Conservation (phyloP, 192 early-diverging fungal genomes). For the Coemansia sp. region DNA sequence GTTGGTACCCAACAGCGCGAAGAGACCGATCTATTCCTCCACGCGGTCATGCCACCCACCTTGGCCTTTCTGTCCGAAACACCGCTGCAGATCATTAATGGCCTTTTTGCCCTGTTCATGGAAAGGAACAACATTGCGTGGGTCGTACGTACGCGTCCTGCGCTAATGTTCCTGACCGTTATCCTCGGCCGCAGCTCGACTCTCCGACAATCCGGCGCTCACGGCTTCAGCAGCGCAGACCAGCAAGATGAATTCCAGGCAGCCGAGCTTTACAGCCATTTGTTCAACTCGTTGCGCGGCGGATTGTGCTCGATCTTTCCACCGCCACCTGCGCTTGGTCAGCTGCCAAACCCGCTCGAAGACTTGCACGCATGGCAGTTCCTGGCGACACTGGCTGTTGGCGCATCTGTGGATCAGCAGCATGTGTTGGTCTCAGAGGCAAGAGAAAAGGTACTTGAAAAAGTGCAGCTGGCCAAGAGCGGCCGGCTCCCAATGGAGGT, state of each 20-base stretch:
- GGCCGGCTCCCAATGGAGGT: constrained; percentile 59
- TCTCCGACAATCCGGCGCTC: constrained; percentile 64
- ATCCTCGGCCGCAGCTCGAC: constrained; percentile 88
- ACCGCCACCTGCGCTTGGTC: constrained; percentile 43
- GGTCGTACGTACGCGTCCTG: constrained; percentile 81
- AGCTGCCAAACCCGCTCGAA: constrained; percentile 48
- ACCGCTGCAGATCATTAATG: constrained; percentile 78
- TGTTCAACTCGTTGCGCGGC: constrained; percentile 77
- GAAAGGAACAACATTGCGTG: constrained; percentile 87
- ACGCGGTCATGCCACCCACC: constrained; percentile 82
- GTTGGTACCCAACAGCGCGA: constrained; percentile 51
- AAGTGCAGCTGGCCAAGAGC: constrained; percentile 64
- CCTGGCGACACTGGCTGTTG: constrained; percentile 91
- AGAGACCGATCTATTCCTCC: constrained; percentile 85
- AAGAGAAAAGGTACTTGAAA: constrained; percentile 79
- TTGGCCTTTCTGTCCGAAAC: constrained; percentile 80
- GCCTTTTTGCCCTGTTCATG: constrained; percentile 78
- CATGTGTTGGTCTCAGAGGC: constrained; percentile 88
- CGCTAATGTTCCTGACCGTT: constrained; percentile 86
- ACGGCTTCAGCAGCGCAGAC: constrained; percentile 36
- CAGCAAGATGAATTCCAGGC: constrained; percentile 41
- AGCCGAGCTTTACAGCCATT: constrained; percentile 78
- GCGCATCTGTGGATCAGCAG: constrained; percentile 94
- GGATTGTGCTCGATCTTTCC: constrained; percentile 82
- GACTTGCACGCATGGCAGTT: constrained; percentile 99